Percentiles rank a stretch among this genome's conserved stretches.
These are phyloP conservation scores for Moesziomyces globuligerus DNA, from an alignment of 1,284 basidiomycete species.

Conservation along the genomic window DNA sequence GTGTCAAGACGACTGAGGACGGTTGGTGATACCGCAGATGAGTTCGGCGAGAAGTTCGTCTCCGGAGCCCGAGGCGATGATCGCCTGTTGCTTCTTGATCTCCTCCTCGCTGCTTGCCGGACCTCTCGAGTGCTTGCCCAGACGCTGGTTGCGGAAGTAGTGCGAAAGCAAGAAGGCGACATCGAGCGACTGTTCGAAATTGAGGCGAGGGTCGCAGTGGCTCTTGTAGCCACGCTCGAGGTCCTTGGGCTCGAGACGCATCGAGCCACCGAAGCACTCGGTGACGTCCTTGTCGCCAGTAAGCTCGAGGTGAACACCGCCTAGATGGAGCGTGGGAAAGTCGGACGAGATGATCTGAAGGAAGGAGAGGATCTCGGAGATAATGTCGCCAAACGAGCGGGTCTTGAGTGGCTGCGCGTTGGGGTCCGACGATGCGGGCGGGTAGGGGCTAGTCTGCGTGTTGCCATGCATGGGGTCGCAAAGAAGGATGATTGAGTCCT, in stretches of 20 bases:
- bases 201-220: conserved; percentile 69
- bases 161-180: conserved; percentile 64
- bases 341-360: conserved; percentile 73
- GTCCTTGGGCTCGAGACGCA: conserved; percentile 72
- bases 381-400: conserved; percentile 88
- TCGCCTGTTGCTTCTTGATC: conserved; percentile 43
- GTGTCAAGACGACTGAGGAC: conserved; percentile 16
- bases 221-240: conserved; percentile 70
- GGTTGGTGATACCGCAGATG: conserved; percentile 43
- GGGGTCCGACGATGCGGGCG: conserved; percentile 50
- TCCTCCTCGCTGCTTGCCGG: conserved; percentile 27
- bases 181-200: conserved; percentile 72
- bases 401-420: conserved; percentile 70
- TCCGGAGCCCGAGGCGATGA: conserved; percentile 40
- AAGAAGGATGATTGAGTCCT: conserved; percentile 82
- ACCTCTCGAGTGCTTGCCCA: conserved; percentile 18
- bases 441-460: conserved; percentile 60
- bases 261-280: conserved; percentile 73
- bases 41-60: conserved; percentile 45
- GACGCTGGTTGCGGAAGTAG: conserved; percentile 54
- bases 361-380: conserved; percentile 84
- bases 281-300: conserved; percentile 93
- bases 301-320: conserved; percentile 96
- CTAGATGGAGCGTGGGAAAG: conserved; percentile 75
- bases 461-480: conserved; percentile 99